Evolutionary conservation across 495 filamentous ascomycete genomes (phyloP).

Genomic region (Trichoderma orchidacearum): DNA sequence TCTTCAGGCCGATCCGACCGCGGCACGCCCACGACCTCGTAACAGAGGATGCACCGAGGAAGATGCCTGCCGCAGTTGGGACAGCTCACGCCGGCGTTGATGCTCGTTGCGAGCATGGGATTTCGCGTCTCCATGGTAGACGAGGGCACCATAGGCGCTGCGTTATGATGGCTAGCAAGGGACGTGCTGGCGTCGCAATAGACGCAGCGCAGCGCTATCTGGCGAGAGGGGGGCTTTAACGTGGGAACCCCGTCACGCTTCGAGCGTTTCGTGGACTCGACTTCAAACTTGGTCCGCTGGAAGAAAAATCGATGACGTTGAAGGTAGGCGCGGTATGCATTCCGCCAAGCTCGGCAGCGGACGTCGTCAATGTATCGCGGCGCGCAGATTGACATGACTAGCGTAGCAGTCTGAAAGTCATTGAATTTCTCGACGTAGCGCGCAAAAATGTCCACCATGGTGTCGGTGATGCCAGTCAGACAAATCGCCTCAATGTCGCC

Average conservation of each 20-base stretch:
- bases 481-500: slow-evolving; percentile 85
- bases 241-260: slow-evolving; percentile 49
- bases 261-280: slow-evolving; percentile 41
- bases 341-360: slow-evolving; percentile 67
- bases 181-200: slow-evolving; percentile 53
- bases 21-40: slow-evolving; percentile 69
- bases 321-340: slow-evolving; percentile 67
- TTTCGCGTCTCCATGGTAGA: slow-evolving; percentile 12
- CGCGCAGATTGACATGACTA: slow-evolving; percentile 67
- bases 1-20: slow-evolving; percentile 48
- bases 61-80: slow-evolving; percentile 78
- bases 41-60: slow-evolving; percentile 80
- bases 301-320: slow-evolving; percentile 45
- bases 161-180: slow-evolving; percentile 19
- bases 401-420: slow-evolving; percentile 80
- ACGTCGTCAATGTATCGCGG: slow-evolving; percentile 72
- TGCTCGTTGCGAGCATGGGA: slow-evolving; percentile 29
- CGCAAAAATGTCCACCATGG: slow-evolving; percentile 69
- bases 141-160: slow-evolving; percentile 6
- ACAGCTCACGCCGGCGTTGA: slow-evolving; percentile 49
- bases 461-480: slow-evolving; percentile 70
- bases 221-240: slow-evolving; percentile 51
- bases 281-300: slow-evolving; percentile 48
- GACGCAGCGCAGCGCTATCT: slow-evolving; percentile 71
- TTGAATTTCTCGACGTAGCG: slow-evolving; percentile 76